Percentiles rank a stretch among this genome's conserved stretches.
Conservation (phyloP, 2,329 filamentous ascomycete genomes). For the Aspergillus luchuensis region DNA sequence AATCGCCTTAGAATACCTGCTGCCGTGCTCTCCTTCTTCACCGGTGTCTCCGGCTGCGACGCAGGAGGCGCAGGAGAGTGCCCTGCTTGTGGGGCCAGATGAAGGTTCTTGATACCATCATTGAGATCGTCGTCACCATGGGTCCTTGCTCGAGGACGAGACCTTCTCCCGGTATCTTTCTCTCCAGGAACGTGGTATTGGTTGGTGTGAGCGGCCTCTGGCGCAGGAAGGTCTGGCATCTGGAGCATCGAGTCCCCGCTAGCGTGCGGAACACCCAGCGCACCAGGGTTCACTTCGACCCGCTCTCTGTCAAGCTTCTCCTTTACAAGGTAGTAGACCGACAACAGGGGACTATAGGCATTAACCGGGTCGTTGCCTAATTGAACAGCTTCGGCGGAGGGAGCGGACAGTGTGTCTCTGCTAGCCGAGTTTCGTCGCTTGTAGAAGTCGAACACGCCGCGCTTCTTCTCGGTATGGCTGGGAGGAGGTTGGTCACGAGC, state of each 20-base stretch:
- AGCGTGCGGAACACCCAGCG: constrained; percentile 58
- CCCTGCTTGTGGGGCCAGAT: constrained; percentile 53
- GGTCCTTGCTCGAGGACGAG: constrained; percentile 82
- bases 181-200: constrained; percentile 89
- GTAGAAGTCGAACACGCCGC: constrained; percentile 96
- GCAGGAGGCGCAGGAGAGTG: constrained; percentile 56
- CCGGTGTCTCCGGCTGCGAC: constrained; percentile 61
- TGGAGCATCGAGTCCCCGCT: constrained; percentile 60
- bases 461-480: constrained; percentile 71
- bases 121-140: constrained; percentile 91
- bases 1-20: constrained; percentile 83
- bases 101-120: constrained; percentile 69
- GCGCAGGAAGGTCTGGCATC: constrained; percentile 75
- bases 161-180: constrained; percentile 78
- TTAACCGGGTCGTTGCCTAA: constrained; percentile 85
- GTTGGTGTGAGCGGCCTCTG: constrained; percentile 88
- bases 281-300: constrained; percentile 60
- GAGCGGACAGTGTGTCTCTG: constrained; percentile 77
- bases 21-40: constrained; percentile 84
- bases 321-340: constrained; percentile 92
- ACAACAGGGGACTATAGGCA: constrained; percentile 87
- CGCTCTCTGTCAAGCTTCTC: constrained; percentile 87
- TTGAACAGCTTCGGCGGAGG: constrained; percentile 83
- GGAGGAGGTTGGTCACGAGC: constrained; percentile 65
- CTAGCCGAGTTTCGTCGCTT: constrained; percentile 90